Evolutionary conservation across 352 stramenopile species (phyloP), one percentile per base, ranked within the genome.

Genomic region (Discostella stelligera): DNA sequence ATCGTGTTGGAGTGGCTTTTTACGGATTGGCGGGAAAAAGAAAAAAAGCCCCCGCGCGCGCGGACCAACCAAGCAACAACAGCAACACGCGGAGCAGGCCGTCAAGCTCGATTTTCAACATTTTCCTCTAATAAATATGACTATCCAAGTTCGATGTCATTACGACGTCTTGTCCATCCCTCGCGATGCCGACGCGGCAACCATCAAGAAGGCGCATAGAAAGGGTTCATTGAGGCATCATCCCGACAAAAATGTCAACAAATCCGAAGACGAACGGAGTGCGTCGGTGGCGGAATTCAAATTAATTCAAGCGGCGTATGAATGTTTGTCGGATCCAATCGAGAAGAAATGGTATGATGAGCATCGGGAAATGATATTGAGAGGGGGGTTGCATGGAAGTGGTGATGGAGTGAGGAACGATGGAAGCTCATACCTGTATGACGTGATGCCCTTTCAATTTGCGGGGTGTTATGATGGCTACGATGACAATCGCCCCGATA

Each of bases 151-250:
- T 23, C 23, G 61, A 58, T 81, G 74, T 25, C 86, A 94, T 56
- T 94, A 94, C 63, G 87, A 92, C 44, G 74, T 93, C 13, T 68
- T 94, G 6, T 66, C 62, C 13, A 52, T 93, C 18, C 46, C 77
- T 7, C 70, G 62, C 48, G 73, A 87, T 65, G 87, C 89, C 23
- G 80, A 90, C 56, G 72, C 55, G 13, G 66, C 74, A 4, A 83
- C 68, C 5, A 89, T 94, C 32, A 93, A 93, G 71, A 94, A 94
- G 68, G 74, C 95, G 32, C 98, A 98, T 83, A 90, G 96, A 54
- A 98, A 98, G 80, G 82, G 98, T 11, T 96, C 96, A 13, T 91
- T 98, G 69, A 97, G 96, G 73, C 97, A 92, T 78, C 96, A 99
- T 77, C 96, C 96, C 1, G 96, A 99, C 88, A 98, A 98, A 83